Base-by-base conservation (phyloP, 441 rosid species). In the Adansonia grandidieri region DNA sequence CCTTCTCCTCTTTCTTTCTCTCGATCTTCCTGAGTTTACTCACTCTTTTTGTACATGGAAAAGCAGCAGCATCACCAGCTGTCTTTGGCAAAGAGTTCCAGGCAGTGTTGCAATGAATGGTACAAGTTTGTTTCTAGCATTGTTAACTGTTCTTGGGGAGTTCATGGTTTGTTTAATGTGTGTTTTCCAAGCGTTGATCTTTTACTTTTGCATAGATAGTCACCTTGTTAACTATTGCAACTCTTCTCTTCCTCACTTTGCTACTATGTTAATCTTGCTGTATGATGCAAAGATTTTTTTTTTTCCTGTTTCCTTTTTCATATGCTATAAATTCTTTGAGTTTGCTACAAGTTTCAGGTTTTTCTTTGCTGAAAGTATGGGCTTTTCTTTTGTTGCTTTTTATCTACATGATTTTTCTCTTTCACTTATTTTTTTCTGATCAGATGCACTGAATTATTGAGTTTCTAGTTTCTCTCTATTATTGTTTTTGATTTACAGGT, bases 51-150 rank as follows among this genome's bases (percentile, higher is more conserved):
- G 75, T 85, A 85, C 85, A 92, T 91, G 97, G 96, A 93, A 76
- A 91, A 83, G 67, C 83, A 80, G 77, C 89, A 87, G 53, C 62
- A 32, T 42, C 75, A 72, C 28, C 97, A 91, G 74, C 87, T 88
- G 77, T 90, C 96, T 4, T 79, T 90, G 86, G 84, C 93, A 51
- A 96, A 92, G 85, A 86, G 89, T 83, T 89, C 97, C 10, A 83
- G 98, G 84, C 97, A 92, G 82, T 85, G 95, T 68, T 94, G 75
- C 88, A 92, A 82, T 86, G 97, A 96, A 91, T 94, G 99, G 99
- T 95, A 73, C 6, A 57, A 40, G 54, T 58, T 73, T 37, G n/a
- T 57, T 68, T 70, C 68, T 45, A 17, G 37, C 24, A 42, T 76
- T 63, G 19, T 53, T 63, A 5, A 42, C 17, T 45, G 32, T 61